Conservation (phyloP, 2,329 filamentous ascomycete genomes). For the Exophiala alcalophila region DNA sequence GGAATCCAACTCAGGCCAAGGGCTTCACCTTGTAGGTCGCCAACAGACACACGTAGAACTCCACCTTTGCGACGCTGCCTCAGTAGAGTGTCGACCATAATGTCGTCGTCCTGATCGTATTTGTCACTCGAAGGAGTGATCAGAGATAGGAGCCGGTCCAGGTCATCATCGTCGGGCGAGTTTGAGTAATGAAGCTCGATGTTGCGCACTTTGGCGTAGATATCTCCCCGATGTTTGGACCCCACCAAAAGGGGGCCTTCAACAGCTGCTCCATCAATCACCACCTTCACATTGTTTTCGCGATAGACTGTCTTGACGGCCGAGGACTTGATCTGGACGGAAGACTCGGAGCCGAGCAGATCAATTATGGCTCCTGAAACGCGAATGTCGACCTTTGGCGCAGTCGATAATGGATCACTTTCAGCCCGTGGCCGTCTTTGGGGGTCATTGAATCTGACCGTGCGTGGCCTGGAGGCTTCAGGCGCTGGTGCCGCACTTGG, state of each 20-base stretch:
- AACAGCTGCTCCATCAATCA: conserved; percentile 71
- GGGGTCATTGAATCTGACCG: conserved; percentile 57
- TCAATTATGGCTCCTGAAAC: conserved; percentile 74
- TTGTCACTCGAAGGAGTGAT: conserved; percentile 90
- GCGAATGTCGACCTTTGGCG: conserved; percentile 67
- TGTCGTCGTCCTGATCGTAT: conserved; percentile 86
- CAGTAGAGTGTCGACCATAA: conserved; percentile 87
- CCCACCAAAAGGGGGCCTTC: conserved; percentile 57
- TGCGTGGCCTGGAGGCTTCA: conserved; percentile 39
- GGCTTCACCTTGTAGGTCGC: conserved; percentile 61
- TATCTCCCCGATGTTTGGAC: conserved; percentile 54
- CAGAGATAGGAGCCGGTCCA: conserved; percentile 76
- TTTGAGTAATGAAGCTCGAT: conserved; percentile 70
- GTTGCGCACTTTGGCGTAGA: conserved; percentile 61
- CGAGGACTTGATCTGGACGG: conserved; percentile 70
- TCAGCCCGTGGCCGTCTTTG: conserved; percentile 19
- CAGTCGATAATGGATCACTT: conserved; percentile 25
- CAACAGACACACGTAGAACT: conserved; percentile 69
- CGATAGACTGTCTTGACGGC: conserved; percentile 78
- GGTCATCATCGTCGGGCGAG: conserved; percentile 71
- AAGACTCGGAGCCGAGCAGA: conserved; percentile 74
- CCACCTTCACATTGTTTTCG: conserved; percentile 67
- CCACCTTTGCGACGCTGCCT: conserved; percentile 83
- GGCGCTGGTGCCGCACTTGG: conserved; percentile 18
- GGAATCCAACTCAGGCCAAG: conserved; percentile 63